Conservation (phyloP, 768 basidiomycete species). For the Agaricus sinodeliciosus region DNA sequence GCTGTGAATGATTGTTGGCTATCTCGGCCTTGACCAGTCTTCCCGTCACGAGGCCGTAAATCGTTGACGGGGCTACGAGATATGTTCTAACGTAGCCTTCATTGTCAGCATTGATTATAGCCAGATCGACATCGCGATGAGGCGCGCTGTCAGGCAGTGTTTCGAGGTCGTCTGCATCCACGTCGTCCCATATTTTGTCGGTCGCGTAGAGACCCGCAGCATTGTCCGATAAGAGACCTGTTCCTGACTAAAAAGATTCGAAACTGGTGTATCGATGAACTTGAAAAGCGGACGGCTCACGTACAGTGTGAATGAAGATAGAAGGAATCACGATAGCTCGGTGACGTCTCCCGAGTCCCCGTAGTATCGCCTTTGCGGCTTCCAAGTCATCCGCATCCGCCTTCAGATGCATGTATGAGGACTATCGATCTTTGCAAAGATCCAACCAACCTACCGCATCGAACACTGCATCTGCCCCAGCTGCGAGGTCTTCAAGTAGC, state of each 20-base stretch:
- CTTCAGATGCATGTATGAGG: conserved; percentile 12
- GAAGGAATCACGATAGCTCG: conserved; percentile 34
- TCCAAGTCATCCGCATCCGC: conserved; percentile 37
- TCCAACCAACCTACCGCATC: conserved; percentile 15
- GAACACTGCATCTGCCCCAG: conserved; percentile 38
- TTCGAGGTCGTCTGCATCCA: conserved; percentile 38
- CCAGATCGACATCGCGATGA: conserved; percentile 47
- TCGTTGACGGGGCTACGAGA: conserved; percentile 48
- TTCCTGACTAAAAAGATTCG: conserved; percentile 23
- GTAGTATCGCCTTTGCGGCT: conserved; percentile 39
- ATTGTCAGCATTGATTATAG: conserved; percentile 39
- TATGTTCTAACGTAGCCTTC: conserved; percentile 46
- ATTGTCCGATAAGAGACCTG: conserved; percentile 38
- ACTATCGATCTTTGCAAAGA: background rate
- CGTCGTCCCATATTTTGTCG: conserved; percentile 42
- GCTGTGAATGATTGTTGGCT: conserved; percentile 44
- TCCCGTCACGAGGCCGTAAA: conserved; percentile 50
- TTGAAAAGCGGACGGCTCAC: conserved; percentile 13
- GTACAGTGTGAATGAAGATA: conserved; percentile 56
- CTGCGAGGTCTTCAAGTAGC: conserved; percentile 36
- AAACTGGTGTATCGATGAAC: conserved; percentile 20
- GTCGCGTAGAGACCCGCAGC: conserved; percentile 32
- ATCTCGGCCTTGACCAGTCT: conserved; percentile 44
- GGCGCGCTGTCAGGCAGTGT: conserved; percentile 34
- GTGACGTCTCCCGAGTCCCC: conserved; percentile 43